A percentile compares a stretch with the other conserved stretches of the same genome.
phyloP scores from a whole-genome alignment of 345 rosid species.

The Gossypium anomalum region DNA sequence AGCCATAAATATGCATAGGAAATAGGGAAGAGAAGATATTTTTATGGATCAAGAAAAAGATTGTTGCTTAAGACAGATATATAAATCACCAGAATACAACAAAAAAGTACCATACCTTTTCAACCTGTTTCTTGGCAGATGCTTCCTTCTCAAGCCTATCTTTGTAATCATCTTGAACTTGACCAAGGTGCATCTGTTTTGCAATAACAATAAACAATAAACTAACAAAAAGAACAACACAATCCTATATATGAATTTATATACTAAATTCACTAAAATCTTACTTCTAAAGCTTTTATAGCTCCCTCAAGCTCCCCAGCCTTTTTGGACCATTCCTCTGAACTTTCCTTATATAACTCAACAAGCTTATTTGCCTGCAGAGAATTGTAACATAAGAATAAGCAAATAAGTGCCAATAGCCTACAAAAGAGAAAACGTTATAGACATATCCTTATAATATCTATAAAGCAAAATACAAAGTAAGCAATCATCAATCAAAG shows the following conservation, averaged over 20 bases:
- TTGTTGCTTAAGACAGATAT: background rate
- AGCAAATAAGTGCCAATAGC: background rate
- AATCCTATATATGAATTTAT: background rate
- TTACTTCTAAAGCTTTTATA: slow-evolving; percentile 85
- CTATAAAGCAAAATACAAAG: background rate
- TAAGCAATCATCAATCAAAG: background rate
- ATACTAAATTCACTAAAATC: slow-evolving; percentile 17
- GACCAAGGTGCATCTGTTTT: slow-evolving; percentile 59
- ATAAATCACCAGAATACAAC: background rate
- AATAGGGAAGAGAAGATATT: background rate
- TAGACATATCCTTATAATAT: background rate
- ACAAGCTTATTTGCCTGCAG: slow-evolving; percentile 78
- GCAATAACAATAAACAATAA: slow-evolving; percentile 17
- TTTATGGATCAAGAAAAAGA: background rate
- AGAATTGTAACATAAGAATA: slow-evolving; percentile 14
- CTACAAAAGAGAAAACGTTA: background rate
- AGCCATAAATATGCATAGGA: background rate
- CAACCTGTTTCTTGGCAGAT: slow-evolving; percentile 50
- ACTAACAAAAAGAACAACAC: slow-evolving; percentile 17
- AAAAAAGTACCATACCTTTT: slow-evolving; percentile 52
- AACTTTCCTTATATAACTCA: slow-evolving; percentile 84
- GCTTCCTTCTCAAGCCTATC: slow-evolving; percentile 75
- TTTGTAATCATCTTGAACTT: slow-evolving; percentile 69
- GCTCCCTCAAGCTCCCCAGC: slow-evolving; percentile 98
- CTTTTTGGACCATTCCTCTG: slow-evolving; percentile 91